A percentile compares a stretch with the other conserved stretches of the same genome.
Evolutionary conservation across 768 basidiomycete species (phyloP).

Genomic region (Amyloporia xantha): DNA sequence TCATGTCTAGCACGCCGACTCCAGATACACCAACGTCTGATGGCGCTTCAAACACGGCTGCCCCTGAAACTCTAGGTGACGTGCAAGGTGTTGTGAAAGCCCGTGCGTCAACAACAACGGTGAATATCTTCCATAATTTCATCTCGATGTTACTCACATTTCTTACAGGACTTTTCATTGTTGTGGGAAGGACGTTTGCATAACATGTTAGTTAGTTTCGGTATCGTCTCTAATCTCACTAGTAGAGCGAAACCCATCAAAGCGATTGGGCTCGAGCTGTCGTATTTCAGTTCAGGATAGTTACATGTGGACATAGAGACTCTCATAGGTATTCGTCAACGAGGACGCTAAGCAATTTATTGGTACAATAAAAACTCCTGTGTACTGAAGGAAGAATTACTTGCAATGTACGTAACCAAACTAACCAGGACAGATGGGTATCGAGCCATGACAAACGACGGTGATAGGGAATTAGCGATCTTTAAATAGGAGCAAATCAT

Average conservation of each 20-base stretch:
- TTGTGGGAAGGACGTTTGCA: conserved; percentile 92
- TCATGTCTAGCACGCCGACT: not conserved
- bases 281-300: conserved; percentile 75
- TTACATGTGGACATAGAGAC: no score
- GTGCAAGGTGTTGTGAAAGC: conserved; percentile 85
- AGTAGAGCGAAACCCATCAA: conserved; percentile 82
- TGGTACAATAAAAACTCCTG: not conserved
- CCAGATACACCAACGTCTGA: not conserved
- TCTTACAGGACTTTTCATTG: conserved; percentile 70
- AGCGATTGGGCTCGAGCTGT: conserved; percentile 86
- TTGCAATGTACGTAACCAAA: not conserved
- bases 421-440: not conserved
- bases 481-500: not conserved
- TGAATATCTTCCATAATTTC: conserved; percentile 29
- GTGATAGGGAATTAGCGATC: not conserved
- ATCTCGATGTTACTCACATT: not conserved
- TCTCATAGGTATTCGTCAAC: not conserved
- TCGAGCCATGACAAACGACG: not conserved
- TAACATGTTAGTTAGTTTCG: conserved; percentile 84
- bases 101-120: conserved; percentile 83
- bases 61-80: conserved; percentile 24
- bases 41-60: not conserved
- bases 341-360: not conserved
- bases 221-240: conserved; percentile 86
- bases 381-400: not conserved